Base-by-base conservation (phyloP, 805 yeast genomes). In the Sungouiella thailandica region DNA sequence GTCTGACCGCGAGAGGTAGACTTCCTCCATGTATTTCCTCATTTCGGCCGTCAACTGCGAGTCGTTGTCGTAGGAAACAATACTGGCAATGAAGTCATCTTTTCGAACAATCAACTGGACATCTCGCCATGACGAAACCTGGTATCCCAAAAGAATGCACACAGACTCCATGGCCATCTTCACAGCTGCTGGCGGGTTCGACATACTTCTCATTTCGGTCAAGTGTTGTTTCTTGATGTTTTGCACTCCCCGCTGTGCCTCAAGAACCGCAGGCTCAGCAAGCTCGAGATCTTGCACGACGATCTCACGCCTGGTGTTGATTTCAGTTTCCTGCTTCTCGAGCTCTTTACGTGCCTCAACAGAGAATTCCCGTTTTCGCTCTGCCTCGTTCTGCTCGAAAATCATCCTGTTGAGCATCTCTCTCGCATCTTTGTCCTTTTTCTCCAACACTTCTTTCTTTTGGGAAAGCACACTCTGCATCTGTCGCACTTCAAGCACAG, bases 201-300 rank as follows among this genome's bases (percentile, higher is more conserved):
- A 60, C 94, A 90, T 84, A 10, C 96, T 80, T 50, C 96, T 65
- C 18, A 90, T 64, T 57, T 90, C 97, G 1, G 95, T 84, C 26
- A 90, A 65, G 50, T 90, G 97, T 40, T 85, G 94, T 53, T 90
- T 90, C 57, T 88, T 87, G 41, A 90, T 90, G 47, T 86, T 83
- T 44, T 83, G 83, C n/a, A 90, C 97, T 11, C 96, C 95, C 40
- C 74, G 65, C 49, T 83, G 83, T 0, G 97, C 97, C 42, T 83
- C 94, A 3, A 74, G 36, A 5, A 89, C 81, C 1, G 93, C 81
- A 0, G 97, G 96, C 49, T 87, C 93, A 0, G 89, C 95, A 5
- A 66, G 60, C 11, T 74, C 78, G n/a, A 90, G 65, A 36, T 86
- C 90, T 5, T 58, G 53, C 58, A 76, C 52, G 0, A 86, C 96